Base-by-base conservation (phyloP, 768 basidiomycete species). In the Harrya chromipes region DNA sequence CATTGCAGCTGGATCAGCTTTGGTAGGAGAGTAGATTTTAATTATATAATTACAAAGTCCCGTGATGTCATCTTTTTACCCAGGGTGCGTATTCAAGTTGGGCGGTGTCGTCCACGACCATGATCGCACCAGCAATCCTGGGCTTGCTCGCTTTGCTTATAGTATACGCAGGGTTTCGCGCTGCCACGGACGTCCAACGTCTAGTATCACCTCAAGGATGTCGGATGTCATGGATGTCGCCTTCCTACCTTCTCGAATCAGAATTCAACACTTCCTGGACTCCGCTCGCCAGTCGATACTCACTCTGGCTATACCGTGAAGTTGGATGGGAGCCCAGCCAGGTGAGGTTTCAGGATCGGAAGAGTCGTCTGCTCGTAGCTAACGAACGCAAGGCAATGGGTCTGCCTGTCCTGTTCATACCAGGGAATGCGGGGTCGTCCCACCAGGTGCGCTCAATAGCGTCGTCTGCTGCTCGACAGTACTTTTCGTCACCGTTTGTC, bases 161-260 rank as follows among this genome's bases (percentile, higher is more conserved):
- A 70, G 56, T 58, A 65, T 57, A 57, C 67, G 55, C 61, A 14
- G 74, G 73, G 43, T 80, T 76, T 58, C 64, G 68, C 29, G 72
- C 81, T 19, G 72, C 65, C 36, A 65, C 67, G 16, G 73, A 80
- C 57, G 66, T 76, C n/a, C 66, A 71, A 21, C 59, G 70, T 35
- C 73, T 70, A 31, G 73, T 90, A 46, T 92, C 90, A 1, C 88
- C 89, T 5, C 88, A 92, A 76, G 90, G 90, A 80, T 97, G 94
- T 69, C 81, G 87, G 33, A 97, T 97, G 94, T 92, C 91, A 45
- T 94, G 83, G 77, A 97, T 95, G 94, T 88, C 82, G 4, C 94
- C 94, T 3, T 87, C 88, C 1, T 98, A 98, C 67, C 67, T 90
- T 16, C 75, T 82, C 29, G 84, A 95, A 56, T 62, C 76, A 8